Evolutionary conservation across 1,284 basidiomycete genomes (phyloP).

Genomic region (Fistulinella cinereoalba): DNA sequence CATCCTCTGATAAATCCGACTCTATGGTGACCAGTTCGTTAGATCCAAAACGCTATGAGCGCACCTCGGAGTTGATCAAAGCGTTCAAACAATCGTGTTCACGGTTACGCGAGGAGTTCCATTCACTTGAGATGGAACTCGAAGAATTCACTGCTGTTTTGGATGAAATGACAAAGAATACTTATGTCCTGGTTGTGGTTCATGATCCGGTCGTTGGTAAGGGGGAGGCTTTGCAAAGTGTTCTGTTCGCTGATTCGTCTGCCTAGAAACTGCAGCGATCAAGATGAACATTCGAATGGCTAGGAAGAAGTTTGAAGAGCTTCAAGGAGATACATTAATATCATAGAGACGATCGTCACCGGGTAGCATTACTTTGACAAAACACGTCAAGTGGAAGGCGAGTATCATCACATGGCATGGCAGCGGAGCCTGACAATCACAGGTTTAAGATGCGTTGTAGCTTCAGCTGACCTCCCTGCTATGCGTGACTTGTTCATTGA

Average conservation of each 20-base stretch:
- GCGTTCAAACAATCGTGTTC: constrained; percentile 90
- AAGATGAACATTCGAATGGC: constrained; percentile 82
- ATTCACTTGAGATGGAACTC: constrained; percentile 77
- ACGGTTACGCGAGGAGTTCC: constrained; percentile 78
- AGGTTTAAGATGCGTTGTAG: not conserved
- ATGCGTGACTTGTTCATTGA: too few species aligned
- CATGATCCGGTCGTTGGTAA: constrained; percentile 85
- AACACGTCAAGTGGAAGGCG: not conserved
- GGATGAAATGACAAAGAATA: constrained; percentile 92
- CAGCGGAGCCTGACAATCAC: not conserved
- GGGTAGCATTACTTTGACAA: not conserved
- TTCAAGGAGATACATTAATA: constrained; percentile 58
- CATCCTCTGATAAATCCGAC: constrained; percentile 34
- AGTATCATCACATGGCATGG: not conserved
- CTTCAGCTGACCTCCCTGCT: not conserved
- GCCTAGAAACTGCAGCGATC: constrained; percentile 76
- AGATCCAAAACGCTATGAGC: constrained; percentile 86
- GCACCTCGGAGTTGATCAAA: constrained; percentile 94
- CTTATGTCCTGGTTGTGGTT: constrained; percentile 88
- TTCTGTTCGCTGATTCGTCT: not conserved
- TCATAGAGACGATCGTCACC: constrained; percentile 12
- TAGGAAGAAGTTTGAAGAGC: constrained; percentile 77
- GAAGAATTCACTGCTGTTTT: constrained; percentile 89
- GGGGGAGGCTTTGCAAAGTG: constrained; percentile 17
- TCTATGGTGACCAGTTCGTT: constrained; percentile 46